phyloP scores from a whole-genome alignment of 2,329 filamentous ascomycete genomes.

The Biscogniauxia mediterranea region DNA sequence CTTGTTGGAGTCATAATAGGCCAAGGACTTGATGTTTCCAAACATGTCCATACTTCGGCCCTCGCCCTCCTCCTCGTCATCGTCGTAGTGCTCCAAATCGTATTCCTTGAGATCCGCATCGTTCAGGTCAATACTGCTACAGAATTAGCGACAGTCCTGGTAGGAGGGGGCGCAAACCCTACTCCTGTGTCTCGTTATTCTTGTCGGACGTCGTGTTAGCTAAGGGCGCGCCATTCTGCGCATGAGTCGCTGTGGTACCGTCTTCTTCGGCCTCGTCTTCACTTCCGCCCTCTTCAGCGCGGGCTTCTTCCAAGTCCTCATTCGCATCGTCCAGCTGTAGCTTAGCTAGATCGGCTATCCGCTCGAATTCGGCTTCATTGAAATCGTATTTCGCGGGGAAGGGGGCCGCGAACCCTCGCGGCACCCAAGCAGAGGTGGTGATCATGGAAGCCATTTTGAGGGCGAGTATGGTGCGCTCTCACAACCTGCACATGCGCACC shows the following conservation, averaged over 20 bases:
- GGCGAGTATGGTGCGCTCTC: background rate
- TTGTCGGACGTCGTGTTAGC: conserved; percentile 2
- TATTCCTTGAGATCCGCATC: conserved; percentile 96
- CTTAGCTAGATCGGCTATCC: conserved; percentile 72
- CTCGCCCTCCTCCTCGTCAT: conserved; percentile 68
- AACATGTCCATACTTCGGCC: conserved; percentile 86
- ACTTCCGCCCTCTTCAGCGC: conserved; percentile 40
- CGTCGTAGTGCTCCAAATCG: conserved; percentile 93
- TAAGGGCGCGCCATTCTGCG: background rate
- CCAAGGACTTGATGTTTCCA: conserved; percentile 87
- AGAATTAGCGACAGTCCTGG: conserved; percentile 13
- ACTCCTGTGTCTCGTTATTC: conserved; percentile 24
- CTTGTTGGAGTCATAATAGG: conserved; percentile 91
- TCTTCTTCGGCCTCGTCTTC: conserved; percentile 7
- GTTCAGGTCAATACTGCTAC: conserved; percentile 49
- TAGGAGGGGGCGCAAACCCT: conserved; percentile 3
- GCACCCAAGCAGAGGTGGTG: conserved; percentile 73
- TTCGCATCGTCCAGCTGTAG: conserved; percentile 89
- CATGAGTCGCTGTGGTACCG: background rate
- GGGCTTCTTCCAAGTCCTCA: conserved; percentile 75
- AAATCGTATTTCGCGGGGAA: conserved; percentile 75
- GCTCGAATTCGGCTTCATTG: conserved; percentile 71
- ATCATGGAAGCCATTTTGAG: conserved; percentile 65
- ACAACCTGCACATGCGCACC: background rate
- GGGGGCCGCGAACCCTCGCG: conserved; percentile 71